A percentile compares a stretch with the other conserved stretches of the same genome.
These are phyloP conservation scores for Inosperma sp. DNA, from an alignment of 768 basidiomycete genomes.

Conservation along the genomic window DNA sequence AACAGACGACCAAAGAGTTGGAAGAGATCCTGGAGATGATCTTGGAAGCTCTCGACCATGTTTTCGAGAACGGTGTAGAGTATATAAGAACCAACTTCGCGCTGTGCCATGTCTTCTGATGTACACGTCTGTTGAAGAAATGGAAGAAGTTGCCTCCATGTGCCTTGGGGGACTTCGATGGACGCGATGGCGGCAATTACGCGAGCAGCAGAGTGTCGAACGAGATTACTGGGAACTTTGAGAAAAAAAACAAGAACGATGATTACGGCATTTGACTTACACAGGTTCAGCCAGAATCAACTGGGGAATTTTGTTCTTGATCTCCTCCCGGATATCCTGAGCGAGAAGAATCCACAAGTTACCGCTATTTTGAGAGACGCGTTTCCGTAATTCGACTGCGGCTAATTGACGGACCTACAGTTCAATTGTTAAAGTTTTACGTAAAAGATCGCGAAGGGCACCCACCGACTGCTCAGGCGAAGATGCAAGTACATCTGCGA, in stretches of 20 bases:
- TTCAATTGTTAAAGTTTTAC: constrained; percentile 2
- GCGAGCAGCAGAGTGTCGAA: constrained; percentile 89
- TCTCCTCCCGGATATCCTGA: constrained; percentile 65
- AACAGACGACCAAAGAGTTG: constrained; percentile 71
- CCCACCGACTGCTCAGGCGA: constrained; percentile 82
- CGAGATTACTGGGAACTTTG: constrained; percentile 60
- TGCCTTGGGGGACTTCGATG: constrained; percentile 73
- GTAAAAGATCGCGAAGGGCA: constrained; percentile 19
- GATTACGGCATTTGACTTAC: constrained; percentile 40
- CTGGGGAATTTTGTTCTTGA: constrained; percentile 80
- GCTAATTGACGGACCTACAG: constrained; percentile 91
- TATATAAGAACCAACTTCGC: constrained; percentile 90
- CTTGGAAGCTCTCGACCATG: constrained; percentile 84
- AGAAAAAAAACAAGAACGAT: constrained; percentile 11
- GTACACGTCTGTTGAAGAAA: constrained; percentile 78
- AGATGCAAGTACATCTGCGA: constrained; percentile 80
- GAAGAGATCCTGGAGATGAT: constrained; percentile 70
- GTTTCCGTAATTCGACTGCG: constrained; percentile 94
- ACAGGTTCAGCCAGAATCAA: constrained; percentile 72
- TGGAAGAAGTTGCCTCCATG: constrained; percentile 85
- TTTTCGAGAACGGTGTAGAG: constrained; percentile 89
- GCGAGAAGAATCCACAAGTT: constrained; percentile 75
- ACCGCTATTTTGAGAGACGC: constrained; percentile 74
- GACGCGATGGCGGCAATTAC: constrained; percentile 90
- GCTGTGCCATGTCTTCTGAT: constrained; percentile 63